Evolutionary conservation across 2,329 filamentous ascomycete genomes (phyloP).

Genomic region (Fusarium chuoi): DNA sequence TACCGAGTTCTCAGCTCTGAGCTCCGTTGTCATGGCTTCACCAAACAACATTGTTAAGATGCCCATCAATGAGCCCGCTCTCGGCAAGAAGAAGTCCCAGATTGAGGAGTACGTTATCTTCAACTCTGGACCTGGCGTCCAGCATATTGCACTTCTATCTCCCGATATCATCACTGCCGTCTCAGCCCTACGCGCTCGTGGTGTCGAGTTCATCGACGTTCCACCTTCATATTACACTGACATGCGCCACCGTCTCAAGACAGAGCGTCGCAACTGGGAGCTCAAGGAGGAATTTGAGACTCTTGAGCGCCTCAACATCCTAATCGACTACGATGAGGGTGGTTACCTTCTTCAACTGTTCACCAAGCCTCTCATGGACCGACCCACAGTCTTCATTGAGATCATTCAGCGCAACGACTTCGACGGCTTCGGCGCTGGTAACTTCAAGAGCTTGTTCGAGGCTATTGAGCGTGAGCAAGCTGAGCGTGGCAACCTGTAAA

Average conservation of each 20-base stretch:
- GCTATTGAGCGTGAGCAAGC: conserved; percentile 95
- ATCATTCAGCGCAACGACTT: conserved; percentile 95
- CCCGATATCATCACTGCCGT: conserved; percentile 82
- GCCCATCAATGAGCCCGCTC: conserved; percentile 96
- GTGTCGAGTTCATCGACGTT: conserved; percentile 92
- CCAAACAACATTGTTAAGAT: conserved; percentile 91
- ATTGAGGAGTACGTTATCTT: conserved; percentile 95
- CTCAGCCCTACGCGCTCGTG: conserved; percentile 80
- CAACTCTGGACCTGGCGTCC: conserved; percentile 89
- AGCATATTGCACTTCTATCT: conserved; percentile 91
- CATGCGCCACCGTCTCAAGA: conserved; percentile 78
- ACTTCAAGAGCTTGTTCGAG: conserved; percentile 95
- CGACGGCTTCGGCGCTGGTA: conserved; percentile 91
- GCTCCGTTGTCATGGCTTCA: conserved; percentile 89
- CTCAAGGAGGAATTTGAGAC: conserved; percentile 84
- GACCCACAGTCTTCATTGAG: conserved; percentile 95
- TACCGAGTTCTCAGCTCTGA: conserved; percentile 90
- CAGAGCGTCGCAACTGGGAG: conserved; percentile 67
- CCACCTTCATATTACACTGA: conserved; percentile 86
- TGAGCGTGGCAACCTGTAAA: conserved; percentile 80
- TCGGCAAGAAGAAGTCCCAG: conserved; percentile 89
- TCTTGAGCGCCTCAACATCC: conserved; percentile 80
- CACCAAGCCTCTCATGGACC: conserved; percentile 90
- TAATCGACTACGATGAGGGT: conserved; percentile 94
- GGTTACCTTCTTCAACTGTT: conserved; percentile 85